Conservation (phyloP, 768 basidiomycete species). For the Tephrocybe sp. region DNA sequence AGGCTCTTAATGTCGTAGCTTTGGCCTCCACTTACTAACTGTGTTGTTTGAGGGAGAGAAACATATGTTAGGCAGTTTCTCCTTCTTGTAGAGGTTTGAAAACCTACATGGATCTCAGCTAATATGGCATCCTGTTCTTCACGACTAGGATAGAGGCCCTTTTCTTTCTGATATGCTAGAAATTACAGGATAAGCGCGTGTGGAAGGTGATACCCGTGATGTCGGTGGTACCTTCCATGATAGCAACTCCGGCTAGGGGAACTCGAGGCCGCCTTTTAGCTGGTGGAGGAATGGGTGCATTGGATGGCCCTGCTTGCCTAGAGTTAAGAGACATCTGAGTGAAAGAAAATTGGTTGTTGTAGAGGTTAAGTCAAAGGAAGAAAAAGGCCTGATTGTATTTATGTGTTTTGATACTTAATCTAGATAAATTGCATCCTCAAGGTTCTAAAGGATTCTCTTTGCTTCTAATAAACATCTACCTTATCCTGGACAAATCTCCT, state of each 20-base stretch:
- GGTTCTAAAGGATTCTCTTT: background rate
- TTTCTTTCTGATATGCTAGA: constrained; percentile 11
- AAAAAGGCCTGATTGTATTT: constrained; percentile 2
- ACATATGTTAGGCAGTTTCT: background rate
- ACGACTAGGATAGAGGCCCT: constrained; percentile 6
- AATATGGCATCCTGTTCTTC: constrained; percentile 14
- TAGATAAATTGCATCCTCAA: background rate
- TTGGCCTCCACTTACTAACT: constrained; percentile 16
- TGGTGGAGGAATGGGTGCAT: background rate
- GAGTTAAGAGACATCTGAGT: background rate
- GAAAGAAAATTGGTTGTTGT: background rate
- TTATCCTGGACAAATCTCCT: background rate
- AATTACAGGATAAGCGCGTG: background rate
- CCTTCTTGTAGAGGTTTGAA: background rate
- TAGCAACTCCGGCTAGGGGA: constrained; percentile 11
- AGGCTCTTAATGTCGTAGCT: constrained; percentile 6
- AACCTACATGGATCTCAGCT: constrained; percentile 13
- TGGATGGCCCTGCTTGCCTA: constrained; percentile 16
- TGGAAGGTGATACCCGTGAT: constrained; percentile 4
- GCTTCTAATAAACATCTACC: background rate
- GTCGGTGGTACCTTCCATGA: constrained; percentile 22
- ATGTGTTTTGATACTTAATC: background rate
- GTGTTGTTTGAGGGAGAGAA: background rate
- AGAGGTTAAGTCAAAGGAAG: background rate
- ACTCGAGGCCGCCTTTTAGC: constrained; percentile 9